Evolutionary conservation across 2,329 filamentous ascomycete genomes (phyloP).

Genomic region (Pestalotiopsis sp.): DNA sequence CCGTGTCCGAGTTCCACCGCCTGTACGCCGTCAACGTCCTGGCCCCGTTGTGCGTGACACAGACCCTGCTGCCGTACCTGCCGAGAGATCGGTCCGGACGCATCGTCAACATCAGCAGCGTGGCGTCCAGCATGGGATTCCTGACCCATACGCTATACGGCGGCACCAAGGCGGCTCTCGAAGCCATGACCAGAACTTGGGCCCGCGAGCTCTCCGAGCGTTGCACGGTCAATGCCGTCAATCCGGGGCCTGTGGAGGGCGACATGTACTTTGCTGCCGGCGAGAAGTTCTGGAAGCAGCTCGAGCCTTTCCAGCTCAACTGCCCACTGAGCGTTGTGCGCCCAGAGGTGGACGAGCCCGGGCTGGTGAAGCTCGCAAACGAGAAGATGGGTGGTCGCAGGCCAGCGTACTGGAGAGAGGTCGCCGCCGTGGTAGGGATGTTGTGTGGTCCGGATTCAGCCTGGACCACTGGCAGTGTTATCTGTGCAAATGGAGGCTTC

Average conservation of each 20-base stretch:
- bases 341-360: slow-evolving; percentile 31
- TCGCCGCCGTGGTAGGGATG: slow-evolving; percentile 73
- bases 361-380: slow-evolving; percentile 12
- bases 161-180: slow-evolving; percentile 64
- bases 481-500: slow-evolving; percentile 67
- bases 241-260: slow-evolving; percentile 48
- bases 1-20: slow-evolving; percentile 51
- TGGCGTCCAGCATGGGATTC: slow-evolving; percentile 55
- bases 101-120: slow-evolving; percentile 58
- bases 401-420: slow-evolving; percentile 64
- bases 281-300: slow-evolving; percentile 50
- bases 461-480: slow-evolving; percentile 72
- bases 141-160: slow-evolving; percentile 52
- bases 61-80: slow-evolving; percentile 56
- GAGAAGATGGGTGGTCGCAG: slow-evolving; percentile 47
- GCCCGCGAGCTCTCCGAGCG: slow-evolving; percentile 60
- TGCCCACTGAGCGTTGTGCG: slow-evolving; percentile 51
- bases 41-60: slow-evolving; percentile 55
- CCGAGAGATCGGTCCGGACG: slow-evolving; percentile 58
- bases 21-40: slow-evolving; percentile 62
- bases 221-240: slow-evolving; percentile 64
- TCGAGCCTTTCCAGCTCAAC: slow-evolving; percentile 38
- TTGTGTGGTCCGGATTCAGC: slow-evolving; percentile 66
- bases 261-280: slow-evolving; percentile 59
- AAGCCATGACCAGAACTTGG: slow-evolving; percentile 68